Conservation (phyloP, 768 basidiomycete genomes). For the Crucibulum laeve region DNA sequence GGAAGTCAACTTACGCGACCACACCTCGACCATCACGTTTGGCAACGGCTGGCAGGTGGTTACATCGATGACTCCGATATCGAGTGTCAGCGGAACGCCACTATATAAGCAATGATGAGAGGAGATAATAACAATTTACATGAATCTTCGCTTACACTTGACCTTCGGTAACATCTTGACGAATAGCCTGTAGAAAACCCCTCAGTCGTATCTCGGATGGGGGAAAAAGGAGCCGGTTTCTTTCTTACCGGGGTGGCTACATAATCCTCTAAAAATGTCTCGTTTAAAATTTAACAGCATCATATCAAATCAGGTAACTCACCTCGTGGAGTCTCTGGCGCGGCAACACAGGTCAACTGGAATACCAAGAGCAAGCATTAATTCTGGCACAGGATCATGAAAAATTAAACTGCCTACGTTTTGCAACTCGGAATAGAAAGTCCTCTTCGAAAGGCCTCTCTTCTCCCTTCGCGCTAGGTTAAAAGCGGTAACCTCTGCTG, state of each 20-base stretch:
- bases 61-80: conserved; percentile 31
- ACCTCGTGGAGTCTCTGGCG: conserved; percentile 16
- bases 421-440: conserved; percentile 7
- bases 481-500: conserved; percentile 10
- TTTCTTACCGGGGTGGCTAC: conserved; percentile 12
- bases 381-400: background rate
- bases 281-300: background rate
- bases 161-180: conserved; percentile 17
- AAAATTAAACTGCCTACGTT: conserved; percentile 14
- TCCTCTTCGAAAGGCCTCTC: conserved; percentile 10
- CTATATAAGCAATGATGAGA: conserved; percentile 9
- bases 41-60: conserved; percentile 29
- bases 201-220: background rate
- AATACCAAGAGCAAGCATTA: background rate
- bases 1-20: conserved; percentile 15
- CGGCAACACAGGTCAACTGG: conserved; percentile 13
- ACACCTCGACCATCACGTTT: conserved; percentile 32
- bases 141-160: conserved; percentile 12
- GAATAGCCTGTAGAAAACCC: conserved; percentile 8
- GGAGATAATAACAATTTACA: background rate
- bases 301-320: background rate
- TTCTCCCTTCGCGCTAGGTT: conserved; percentile 14
- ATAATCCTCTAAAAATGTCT: conserved; percentile 11
- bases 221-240: background rate
- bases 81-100: conserved; percentile 28